Conservation (phyloP, 2,329 filamentous ascomycete species). For the Aspergillus ustus region DNA sequence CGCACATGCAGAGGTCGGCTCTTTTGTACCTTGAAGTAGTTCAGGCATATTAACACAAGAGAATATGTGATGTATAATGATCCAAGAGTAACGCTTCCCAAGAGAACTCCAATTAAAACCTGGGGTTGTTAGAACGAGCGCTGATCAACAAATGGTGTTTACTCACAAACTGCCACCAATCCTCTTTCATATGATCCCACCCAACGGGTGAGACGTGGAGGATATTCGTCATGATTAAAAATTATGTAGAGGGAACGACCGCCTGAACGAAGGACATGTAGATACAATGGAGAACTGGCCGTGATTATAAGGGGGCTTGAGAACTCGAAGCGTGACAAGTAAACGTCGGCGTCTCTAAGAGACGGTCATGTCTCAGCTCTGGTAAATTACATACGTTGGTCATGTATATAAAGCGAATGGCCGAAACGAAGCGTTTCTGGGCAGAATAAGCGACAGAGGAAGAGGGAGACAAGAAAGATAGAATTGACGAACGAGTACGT, state of each 20-base stretch:
- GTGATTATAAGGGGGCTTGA: conserved; percentile 7
- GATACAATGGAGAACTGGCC: background rate
- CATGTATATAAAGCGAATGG: background rate
- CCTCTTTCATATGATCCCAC: conserved; percentile 40
- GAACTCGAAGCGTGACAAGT: background rate
- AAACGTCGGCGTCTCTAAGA: conserved; percentile 2
- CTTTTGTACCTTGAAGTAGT: conserved; percentile 35
- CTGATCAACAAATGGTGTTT: background rate
- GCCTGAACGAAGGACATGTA: conserved; percentile 21
- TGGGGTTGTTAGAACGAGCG: conserved; percentile 26
- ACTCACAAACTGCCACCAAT: conserved; percentile 52
- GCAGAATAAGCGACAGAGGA: background rate
- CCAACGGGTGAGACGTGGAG: conserved; percentile 36
- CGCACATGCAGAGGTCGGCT: background rate
- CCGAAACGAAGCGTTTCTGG: background rate
- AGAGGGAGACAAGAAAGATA: background rate
- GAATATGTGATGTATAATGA: conserved; percentile 37
- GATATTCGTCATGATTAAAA: conserved; percentile 36
- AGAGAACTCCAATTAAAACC: conserved; percentile 41
- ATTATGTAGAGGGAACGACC: conserved; percentile 19
- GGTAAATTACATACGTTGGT: conserved; percentile 1
- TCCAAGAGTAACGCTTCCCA: conserved; percentile 36
- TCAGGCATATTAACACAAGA: conserved; percentile 25
- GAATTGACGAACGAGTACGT: background rate
- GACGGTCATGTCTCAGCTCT: conserved; percentile 8